Evolutionary conservation across 176 grass and related monocot genomes (phyloP).

Genomic region (Rhynchospora breviuscula): DNA sequence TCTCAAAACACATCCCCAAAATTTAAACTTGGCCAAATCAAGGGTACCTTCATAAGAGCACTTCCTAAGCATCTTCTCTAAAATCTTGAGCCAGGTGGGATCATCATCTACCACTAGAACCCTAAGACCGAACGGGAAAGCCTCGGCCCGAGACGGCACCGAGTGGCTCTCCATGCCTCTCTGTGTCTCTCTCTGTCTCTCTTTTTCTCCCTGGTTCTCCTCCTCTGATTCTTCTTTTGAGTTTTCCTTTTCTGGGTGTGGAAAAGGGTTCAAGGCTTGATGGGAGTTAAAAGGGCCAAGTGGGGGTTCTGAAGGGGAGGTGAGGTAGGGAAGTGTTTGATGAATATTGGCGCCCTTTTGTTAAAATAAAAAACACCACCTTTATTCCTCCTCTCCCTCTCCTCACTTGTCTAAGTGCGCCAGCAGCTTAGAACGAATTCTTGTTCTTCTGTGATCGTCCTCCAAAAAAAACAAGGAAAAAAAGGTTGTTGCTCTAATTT

Average conservation of each 20-base stretch:
- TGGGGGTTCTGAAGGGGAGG: conserved; percentile 31
- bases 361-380: conserved; percentile 44
- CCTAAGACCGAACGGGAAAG: conserved; percentile 88
- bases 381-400: conserved; percentile 14
- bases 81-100: conserved; percentile 97
- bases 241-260: background rate
- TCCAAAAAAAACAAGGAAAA: no score
- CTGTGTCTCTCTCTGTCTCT: background rate
- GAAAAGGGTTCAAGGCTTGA: conserved; percentile 3
- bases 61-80: conserved; percentile 99
- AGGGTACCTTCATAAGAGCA: conserved; percentile 87
- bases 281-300: conserved; percentile 31
- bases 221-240: conserved; percentile 11
- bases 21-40: conserved; percentile 24
- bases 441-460: background rate
- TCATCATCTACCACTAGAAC: conserved; percentile 96
- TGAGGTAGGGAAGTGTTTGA: conserved; percentile 44
- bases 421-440: background rate
- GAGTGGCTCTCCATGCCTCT: conserved; percentile 28
- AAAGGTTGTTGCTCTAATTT: background rate
- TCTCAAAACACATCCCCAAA: conserved; percentile 20
- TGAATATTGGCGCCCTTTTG: conserved; percentile 38
- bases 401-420: conserved; percentile 2
- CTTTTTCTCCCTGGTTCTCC: background rate
- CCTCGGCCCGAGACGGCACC: conserved; percentile 47